phyloP scores from a whole-genome alignment of 352 stramenopile genomes.

The Phytophthora lateralis region DNA sequence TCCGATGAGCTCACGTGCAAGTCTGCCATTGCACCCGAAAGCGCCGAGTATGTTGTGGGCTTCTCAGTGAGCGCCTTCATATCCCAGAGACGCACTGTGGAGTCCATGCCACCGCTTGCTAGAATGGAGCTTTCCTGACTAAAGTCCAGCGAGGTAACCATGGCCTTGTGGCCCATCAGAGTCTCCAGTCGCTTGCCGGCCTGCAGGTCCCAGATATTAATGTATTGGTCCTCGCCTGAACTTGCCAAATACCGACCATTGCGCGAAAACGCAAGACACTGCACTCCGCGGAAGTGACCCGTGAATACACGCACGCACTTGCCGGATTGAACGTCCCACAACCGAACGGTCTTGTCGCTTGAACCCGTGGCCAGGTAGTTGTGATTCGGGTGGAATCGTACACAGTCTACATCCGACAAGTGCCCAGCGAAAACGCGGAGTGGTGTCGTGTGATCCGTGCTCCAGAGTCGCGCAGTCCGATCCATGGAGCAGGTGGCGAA shows the following conservation, averaged over 20 bases:
- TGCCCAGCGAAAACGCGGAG: constrained; percentile 95
- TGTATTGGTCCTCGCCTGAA: constrained; percentile 86
- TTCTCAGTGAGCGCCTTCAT: constrained; percentile 80
- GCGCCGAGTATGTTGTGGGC: constrained; percentile 32
- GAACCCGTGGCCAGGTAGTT: constrained; percentile 95
- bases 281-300: constrained; percentile 90
- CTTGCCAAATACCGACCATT: constrained; percentile 90
- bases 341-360: constrained; percentile 93
- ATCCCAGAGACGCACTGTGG: constrained; percentile 84
- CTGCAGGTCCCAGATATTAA: constrained; percentile 95
- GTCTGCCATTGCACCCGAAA: constrained; percentile 38
- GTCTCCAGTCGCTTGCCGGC: constrained; percentile 87
- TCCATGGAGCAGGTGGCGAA: constrained; percentile 95
- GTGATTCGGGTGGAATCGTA: constrained; percentile 95
- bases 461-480: constrained; percentile 93
- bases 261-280: constrained; percentile 88
- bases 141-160: constrained; percentile 79
- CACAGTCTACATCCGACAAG: constrained; percentile 90
- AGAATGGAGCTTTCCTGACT: constrained; percentile 81
- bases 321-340: constrained; percentile 95
- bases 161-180: constrained; percentile 75
- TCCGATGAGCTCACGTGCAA: constrained; percentile 39
- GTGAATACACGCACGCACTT: constrained; percentile 93
- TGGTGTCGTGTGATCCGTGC: constrained; percentile 90
- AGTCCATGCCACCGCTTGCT: constrained; percentile 77